Percentiles rank a stretch among this genome's conserved stretches.
phyloP scores from a whole-genome alignment of 371 early-diverging fungal species.

The Saksenaea oblongispora region DNA sequence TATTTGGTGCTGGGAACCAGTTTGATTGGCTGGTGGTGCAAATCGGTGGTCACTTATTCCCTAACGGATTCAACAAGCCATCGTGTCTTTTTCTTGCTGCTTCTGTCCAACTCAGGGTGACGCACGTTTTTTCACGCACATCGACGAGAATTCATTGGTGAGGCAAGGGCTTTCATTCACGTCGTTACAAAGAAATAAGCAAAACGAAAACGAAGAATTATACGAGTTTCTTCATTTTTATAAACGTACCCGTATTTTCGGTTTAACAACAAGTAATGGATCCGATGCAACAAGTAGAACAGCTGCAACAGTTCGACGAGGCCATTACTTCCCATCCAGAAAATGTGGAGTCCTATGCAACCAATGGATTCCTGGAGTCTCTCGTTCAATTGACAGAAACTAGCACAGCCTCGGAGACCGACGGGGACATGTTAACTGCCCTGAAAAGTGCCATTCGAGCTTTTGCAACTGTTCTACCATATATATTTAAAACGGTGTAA shows the following conservation, averaged over 20 bases:
- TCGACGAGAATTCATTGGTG: neutral
- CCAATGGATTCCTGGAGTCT: slow-evolving; percentile 40
- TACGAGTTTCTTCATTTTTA: neutral
- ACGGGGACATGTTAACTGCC: slow-evolving; percentile 26
- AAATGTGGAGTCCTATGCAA: slow-evolving; percentile 39
- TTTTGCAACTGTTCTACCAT: slow-evolving; percentile 43
- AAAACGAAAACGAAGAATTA: neutral
- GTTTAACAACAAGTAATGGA: slow-evolving; percentile 10
- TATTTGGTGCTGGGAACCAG: too few relatives aligned
- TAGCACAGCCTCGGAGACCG: neutral
- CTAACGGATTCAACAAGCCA: neutral
- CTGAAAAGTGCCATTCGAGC: slow-evolving; percentile 46
- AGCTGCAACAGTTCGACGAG: slow-evolving; percentile 39
- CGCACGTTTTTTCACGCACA: neutral
- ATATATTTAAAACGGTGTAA: slow-evolving; percentile 41
- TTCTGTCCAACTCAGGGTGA: neutral
- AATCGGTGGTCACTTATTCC: too few relatives aligned
- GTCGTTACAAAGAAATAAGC: neutral
- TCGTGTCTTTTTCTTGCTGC: neutral
- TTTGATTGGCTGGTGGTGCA: too few relatives aligned
- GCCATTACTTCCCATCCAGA: slow-evolving; percentile 29
- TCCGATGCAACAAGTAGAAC: slow-evolving; percentile 31
- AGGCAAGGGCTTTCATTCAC: neutral
- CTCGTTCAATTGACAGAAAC: slow-evolving; percentile 22
- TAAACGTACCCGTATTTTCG: neutral